These are phyloP conservation scores for Triadica sebifera DNA, from an alignment of 345 rosid species.

Conservation along the genomic window DNA sequence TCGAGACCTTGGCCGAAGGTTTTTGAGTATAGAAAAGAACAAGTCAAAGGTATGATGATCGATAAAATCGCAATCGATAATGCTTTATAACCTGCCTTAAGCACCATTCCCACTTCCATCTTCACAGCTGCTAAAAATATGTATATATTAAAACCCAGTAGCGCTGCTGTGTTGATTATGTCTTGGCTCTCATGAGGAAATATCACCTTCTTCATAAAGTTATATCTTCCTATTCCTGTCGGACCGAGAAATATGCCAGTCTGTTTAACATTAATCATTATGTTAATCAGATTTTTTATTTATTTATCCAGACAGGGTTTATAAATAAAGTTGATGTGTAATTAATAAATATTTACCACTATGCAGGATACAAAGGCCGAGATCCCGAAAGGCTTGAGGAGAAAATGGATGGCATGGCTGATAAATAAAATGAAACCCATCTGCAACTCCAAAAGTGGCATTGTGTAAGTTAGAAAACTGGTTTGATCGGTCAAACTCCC, in stretches of 20 bases:
- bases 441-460: not conserved
- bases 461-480: not conserved
- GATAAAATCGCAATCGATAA: not conserved
- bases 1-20: not conserved
- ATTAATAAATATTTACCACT: not conserved
- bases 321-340: too few species aligned
- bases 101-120: not conserved
- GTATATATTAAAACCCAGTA: not conserved
- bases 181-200: constrained; percentile 1
- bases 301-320: not conserved
- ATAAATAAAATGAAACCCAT: not conserved
- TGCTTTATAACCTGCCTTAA: not conserved
- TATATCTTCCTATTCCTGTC: not conserved
- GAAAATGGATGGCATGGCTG: not conserved
- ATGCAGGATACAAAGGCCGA: not conserved
- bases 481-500: not conserved
- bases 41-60: not conserved
- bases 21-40: not conserved
- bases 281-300: not conserved
- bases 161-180: not conserved
- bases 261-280: not conserved
- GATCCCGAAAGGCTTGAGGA: not conserved
- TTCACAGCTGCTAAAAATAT: not conserved
- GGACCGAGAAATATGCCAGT: not conserved
- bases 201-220: not conserved